Conservation (phyloP, 345 rosid genomes). For the Sisymbrium irio region DNA sequence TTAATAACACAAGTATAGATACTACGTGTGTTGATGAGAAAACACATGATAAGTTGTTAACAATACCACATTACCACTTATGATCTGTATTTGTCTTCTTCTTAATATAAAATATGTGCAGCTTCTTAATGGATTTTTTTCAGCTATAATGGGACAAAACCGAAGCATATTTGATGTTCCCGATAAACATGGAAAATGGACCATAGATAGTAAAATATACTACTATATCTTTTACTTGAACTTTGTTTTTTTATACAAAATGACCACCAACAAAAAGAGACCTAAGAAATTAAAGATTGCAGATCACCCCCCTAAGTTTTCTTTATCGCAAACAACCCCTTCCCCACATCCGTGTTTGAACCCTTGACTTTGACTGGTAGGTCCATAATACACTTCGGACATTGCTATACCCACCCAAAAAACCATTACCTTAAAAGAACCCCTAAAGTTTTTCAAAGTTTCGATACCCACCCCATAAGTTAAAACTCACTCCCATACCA, state of each 20-base stretch:
- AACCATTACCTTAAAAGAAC: conserved; percentile 16
- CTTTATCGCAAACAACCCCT: conserved; percentile 13
- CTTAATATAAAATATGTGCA: neutral
- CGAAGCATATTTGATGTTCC: conserved; percentile 35
- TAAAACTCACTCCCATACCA: conserved; percentile 27
- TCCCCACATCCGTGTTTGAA: conserved; percentile 4
- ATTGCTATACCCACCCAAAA: conserved; percentile 27
- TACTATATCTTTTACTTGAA: neutral
- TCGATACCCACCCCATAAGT: conserved; percentile 22
- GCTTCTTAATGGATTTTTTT: neutral
- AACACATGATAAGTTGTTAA: neutral
- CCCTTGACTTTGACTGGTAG: conserved; percentile 24
- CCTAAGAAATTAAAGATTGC: conserved; percentile 14
- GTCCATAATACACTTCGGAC: conserved; percentile 9
- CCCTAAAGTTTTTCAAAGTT: conserved; percentile 9
- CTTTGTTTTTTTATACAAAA: conserved; percentile 17
- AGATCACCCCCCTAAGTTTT: conserved; percentile 14
- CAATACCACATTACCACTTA: neutral
- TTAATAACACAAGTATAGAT: neutral
- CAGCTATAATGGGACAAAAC: conserved; percentile 29
- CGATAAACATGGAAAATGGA: conserved; percentile 17
- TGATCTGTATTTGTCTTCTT: conserved; percentile 6
- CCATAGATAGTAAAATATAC: neutral
- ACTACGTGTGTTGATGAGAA: neutral
- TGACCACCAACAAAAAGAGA: neutral